phyloP scores from a whole-genome alignment of 2,329 filamentous ascomycete genomes.

The Aspergillus versicolor region DNA sequence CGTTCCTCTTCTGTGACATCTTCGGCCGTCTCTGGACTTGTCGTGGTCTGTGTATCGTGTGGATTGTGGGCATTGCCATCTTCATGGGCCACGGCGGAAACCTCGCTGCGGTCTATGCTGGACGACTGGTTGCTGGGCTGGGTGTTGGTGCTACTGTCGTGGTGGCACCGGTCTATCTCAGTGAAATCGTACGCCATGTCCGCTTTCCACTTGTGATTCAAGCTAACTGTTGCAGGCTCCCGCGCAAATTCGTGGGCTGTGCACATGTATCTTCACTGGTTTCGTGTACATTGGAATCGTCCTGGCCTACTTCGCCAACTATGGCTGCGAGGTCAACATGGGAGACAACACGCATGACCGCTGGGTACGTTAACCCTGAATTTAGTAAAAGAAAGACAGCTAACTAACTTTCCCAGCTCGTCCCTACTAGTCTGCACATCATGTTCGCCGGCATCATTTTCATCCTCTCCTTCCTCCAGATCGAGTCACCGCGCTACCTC shows the following conservation, averaged over 20 bases:
- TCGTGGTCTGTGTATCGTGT: conserved; percentile 41
- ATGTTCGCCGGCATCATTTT: conserved; percentile 75
- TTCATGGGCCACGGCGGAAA: conserved; percentile 43
- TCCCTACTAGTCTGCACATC: conserved; percentile 73
- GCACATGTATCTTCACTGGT: conserved; percentile 68
- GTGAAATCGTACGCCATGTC: conserved; percentile 56
- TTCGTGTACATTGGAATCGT: conserved; percentile 77
- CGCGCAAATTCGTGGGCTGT: conserved; percentile 68
- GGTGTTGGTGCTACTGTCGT: conserved; percentile 46
- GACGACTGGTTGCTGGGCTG: conserved; percentile 45
- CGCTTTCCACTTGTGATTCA: background rate
- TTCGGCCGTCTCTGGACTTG: conserved; percentile 45
- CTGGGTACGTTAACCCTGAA: conserved; percentile 35
- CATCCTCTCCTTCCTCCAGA: conserved; percentile 65
- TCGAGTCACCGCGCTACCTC: conserved; percentile 70
- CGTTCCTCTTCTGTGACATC: conserved; percentile 49
- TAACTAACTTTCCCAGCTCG: conserved; percentile 27
- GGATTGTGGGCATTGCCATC: conserved; percentile 44
- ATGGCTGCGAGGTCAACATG: conserved; percentile 57
- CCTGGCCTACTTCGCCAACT: conserved; percentile 74
- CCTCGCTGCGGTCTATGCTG: conserved; percentile 44
- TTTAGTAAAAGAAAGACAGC: no score
- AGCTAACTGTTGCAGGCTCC: conserved; percentile 45
- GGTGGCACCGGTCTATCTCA: conserved; percentile 66
- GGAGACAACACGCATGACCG: conserved; percentile 41